A percentile compares a stretch with the other conserved stretches of the same genome.
These are phyloP conservation scores for Phyllostachys edulis DNA, from an alignment of 176 grass and related monocot genomes.

Conservation along the genomic window DNA sequence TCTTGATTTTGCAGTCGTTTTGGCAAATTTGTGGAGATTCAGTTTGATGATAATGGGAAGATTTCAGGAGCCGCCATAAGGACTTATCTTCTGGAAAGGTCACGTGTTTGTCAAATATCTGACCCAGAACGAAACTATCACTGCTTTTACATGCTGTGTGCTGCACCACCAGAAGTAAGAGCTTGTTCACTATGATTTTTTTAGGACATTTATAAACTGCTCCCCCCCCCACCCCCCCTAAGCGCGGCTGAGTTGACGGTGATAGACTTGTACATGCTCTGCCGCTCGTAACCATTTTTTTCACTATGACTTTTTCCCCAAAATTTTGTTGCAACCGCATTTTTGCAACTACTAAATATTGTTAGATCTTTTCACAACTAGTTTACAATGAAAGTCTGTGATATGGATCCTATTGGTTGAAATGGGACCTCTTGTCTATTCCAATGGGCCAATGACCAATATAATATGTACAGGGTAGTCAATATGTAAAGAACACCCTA, in stretches of 20 bases:
- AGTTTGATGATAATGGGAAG: slow-evolving; percentile 67
- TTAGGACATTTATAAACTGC: too few relatives aligned
- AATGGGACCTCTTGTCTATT: too few relatives aligned
- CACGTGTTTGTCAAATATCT: slow-evolving; percentile 92
- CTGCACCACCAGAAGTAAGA: slow-evolving; percentile 62
- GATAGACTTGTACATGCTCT: background rate
- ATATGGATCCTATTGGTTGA: background rate
- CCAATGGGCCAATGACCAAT: too few relatives aligned
- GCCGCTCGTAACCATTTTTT: background rate
- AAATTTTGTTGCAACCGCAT: slow-evolving; percentile 12
- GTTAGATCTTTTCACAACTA: background rate
- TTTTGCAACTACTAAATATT: slow-evolving; percentile 9
- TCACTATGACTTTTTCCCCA: background rate
- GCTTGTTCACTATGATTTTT: background rate
- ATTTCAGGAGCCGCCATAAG: slow-evolving; percentile 92
- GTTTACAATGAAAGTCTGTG: background rate
- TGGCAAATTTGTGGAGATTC: slow-evolving; percentile 95
- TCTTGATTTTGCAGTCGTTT: slow-evolving; percentile 68
- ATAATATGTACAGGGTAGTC: too few relatives aligned
- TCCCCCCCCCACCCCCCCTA: too few relatives aligned
- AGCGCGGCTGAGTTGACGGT: background rate
- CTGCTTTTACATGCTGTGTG: slow-evolving; percentile 94
- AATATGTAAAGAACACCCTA: too few relatives aligned
- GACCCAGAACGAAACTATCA: slow-evolving; percentile 94
- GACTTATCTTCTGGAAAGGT: slow-evolving; percentile 90